phyloP scores from a whole-genome alignment of 179 eudicot species.

The Gypsophila paniculata region DNA sequence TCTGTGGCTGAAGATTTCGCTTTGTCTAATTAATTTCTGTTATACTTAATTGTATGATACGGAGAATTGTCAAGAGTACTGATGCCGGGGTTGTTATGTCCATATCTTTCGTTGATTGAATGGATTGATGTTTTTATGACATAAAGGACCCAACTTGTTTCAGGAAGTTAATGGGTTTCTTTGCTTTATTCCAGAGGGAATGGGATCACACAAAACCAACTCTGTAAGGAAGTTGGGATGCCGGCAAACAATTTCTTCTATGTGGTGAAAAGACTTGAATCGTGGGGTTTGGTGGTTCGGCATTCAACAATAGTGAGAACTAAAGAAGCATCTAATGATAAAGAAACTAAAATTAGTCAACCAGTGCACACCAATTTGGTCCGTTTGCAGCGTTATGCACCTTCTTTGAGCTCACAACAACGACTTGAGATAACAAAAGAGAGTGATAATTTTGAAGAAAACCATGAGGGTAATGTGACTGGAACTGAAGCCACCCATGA shows the following conservation, averaged over 20 bases:
- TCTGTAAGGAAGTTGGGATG: conserved; percentile 63
- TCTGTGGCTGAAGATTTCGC: neutral
- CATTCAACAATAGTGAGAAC: conserved; percentile 73
- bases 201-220: conserved; percentile 79
- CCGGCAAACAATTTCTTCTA: conserved; percentile 67
- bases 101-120: neutral
- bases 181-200: conserved; percentile 43
- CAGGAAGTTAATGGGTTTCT: conserved; percentile 16
- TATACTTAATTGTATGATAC: neutral
- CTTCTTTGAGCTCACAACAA: conserved; percentile 74
- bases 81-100: neutral
- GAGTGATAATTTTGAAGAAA: conserved; percentile 40
- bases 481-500: conserved; percentile 33
- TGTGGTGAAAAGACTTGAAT: conserved; percentile 66
- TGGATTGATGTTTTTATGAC: neutral
- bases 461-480: conserved; percentile 30
- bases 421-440: conserved; percentile 78
- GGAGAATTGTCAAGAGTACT: neutral
- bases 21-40: neutral
- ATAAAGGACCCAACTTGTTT: conserved; percentile 3
- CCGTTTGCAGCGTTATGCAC: conserved; percentile 75
- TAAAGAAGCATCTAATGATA: conserved; percentile 46
- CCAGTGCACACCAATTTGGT: conserved; percentile 73
- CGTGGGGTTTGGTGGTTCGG: conserved; percentile 74
- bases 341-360: conserved; percentile 43